These are phyloP conservation scores for Crucibulum laeve DNA, from an alignment of 768 basidiomycete genomes.

Conservation along the genomic window DNA sequence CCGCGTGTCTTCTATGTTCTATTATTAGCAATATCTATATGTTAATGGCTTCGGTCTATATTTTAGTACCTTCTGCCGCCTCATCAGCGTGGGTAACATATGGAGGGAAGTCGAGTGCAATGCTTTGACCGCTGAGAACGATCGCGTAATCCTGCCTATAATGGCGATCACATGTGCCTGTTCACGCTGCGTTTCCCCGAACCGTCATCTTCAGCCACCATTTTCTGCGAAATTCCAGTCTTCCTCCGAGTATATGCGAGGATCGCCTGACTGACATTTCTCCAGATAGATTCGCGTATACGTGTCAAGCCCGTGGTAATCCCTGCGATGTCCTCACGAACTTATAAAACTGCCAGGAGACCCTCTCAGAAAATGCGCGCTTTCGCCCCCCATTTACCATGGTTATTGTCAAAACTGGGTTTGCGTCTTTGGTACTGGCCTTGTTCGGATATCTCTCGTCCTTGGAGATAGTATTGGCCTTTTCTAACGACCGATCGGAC, in stretches of 20 bases:
- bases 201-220: not conserved
- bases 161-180: slow-evolving; percentile 1
- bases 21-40: no score
- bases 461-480: slow-evolving; percentile 17
- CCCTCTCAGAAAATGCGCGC: not conserved
- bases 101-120: not conserved
- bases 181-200: slow-evolving; percentile 2
- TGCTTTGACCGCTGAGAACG: not conserved
- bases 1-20: no score
- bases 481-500: slow-evolving; percentile 30
- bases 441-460: slow-evolving; percentile 10
- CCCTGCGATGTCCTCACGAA: not conserved
- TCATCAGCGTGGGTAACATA: no score
- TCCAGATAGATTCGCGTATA: not conserved
- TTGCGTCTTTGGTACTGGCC: slow-evolving; percentile 6
- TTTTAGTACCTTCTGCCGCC: no score
- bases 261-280: not conserved
- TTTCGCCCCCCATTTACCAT: slow-evolving; percentile 1
- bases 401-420: slow-evolving; percentile 4
- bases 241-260: not conserved
- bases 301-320: not conserved
- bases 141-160: not conserved
- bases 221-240: not conserved
- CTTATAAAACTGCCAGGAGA: not conserved
- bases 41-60: no score